A percentile compares a stretch with the other conserved stretches of the same genome.
Evolutionary conservation across 345 rosid species (phyloP).

Genomic region (Lepidium didymum): DNA sequence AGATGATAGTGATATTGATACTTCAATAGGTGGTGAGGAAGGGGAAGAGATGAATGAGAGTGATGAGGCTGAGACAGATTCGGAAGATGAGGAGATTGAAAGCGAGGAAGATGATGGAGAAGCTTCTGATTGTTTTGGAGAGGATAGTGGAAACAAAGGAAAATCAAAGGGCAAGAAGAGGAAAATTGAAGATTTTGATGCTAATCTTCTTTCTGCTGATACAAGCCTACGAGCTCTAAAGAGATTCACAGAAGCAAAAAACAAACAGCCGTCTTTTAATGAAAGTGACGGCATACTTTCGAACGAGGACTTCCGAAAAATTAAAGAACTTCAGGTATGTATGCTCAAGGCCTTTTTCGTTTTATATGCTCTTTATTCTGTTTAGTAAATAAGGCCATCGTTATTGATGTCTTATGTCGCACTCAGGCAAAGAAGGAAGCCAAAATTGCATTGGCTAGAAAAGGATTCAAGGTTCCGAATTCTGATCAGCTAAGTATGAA

Average conservation of each 20-base stretch:
- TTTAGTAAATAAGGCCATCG: background rate
- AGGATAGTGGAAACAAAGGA: conserved; percentile 19
- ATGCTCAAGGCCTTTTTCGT: background rate
- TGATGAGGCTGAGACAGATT: conserved; percentile 31
- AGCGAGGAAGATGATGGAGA: conserved; percentile 32
- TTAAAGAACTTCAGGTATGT: conserved; percentile 74
- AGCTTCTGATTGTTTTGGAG: conserved; percentile 12
- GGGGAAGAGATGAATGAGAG: conserved; percentile 24
- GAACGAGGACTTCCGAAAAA: conserved; percentile 80
- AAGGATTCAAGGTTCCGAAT: conserved; percentile 74
- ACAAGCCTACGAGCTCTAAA: conserved; percentile 87
- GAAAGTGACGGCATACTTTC: conserved; percentile 73
- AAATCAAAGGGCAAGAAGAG: conserved; percentile 49
- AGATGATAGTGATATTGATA: conserved; percentile 39
- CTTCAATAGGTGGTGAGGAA: conserved; percentile 30
- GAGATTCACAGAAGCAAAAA: conserved; percentile 60
- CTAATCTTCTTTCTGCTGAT: conserved; percentile 57
- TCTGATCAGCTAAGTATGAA: conserved; percentile 67
- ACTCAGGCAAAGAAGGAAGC: conserved; percentile 72
- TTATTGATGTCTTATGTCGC: conserved; percentile 1
- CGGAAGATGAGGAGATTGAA: conserved; percentile 25
- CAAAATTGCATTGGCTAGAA: conserved; percentile 52
- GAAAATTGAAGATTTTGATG: conserved; percentile 65
- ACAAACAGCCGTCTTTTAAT: conserved; percentile 27
- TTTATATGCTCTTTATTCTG: background rate